Percentiles rank a stretch among this genome's conserved stretches.
These are phyloP conservation scores for Leccinum rimulosum DNA, from an alignment of 768 basidiomycete genomes.

Conservation along the genomic window DNA sequence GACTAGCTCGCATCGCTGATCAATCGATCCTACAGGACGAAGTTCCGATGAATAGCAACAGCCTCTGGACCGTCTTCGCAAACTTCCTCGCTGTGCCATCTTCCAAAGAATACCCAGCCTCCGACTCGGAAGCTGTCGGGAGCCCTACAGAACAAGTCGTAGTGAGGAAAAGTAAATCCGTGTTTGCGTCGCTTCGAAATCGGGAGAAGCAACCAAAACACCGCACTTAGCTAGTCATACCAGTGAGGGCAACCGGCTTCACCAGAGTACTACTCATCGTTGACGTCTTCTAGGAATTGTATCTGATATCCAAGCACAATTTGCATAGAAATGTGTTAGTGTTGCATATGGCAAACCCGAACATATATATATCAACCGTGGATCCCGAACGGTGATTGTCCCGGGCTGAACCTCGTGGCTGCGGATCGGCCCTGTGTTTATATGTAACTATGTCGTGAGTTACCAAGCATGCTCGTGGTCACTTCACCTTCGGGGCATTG, in stretches of 20 bases:
- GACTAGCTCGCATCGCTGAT: constrained; percentile 73
- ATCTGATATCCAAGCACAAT: not conserved
- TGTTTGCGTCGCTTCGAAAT: constrained; percentile 25
- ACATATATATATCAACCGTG: not conserved
- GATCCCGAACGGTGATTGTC: not conserved
- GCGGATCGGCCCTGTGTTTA: not conserved
- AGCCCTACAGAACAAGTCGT: not conserved
- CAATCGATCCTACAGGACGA: constrained; percentile 59
- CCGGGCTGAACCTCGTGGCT: not conserved
- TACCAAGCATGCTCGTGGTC: not conserved
- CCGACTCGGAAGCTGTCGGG: constrained; percentile 14
- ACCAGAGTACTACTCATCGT: not conserved
- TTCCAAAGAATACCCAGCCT: constrained; percentile 38
- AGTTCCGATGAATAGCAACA: constrained; percentile 59
- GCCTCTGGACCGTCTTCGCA: constrained; percentile 65
- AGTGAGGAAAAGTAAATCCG: constrained; percentile 25
- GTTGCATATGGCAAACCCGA: not conserved
- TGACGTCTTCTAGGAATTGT: constrained; percentile 4
- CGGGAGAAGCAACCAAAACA: constrained; percentile 12
- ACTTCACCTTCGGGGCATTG: not conserved
- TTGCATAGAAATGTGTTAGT: not conserved
- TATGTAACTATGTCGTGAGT: constrained; percentile 1
- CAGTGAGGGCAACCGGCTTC: not conserved
- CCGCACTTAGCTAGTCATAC: not conserved
- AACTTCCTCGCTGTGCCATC: constrained; percentile 60